Evolutionary conservation across 345 rosid species (phyloP).

Genomic region (Pistacia integerrima): DNA sequence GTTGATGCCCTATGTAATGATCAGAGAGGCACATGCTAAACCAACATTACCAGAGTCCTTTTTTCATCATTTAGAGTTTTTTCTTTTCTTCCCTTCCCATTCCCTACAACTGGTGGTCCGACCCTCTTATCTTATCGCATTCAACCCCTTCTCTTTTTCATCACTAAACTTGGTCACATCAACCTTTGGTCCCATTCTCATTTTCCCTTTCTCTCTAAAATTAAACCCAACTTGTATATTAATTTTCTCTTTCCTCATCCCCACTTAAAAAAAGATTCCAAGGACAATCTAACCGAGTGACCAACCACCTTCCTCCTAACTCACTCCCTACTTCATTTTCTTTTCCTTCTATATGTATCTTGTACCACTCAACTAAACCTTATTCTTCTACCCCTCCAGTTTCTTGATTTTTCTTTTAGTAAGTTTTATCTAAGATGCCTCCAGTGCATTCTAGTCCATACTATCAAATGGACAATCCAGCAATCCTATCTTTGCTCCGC

Average conservation of each 20-base stretch:
- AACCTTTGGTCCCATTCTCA: constrained; percentile 14
- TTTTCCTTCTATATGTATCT: constrained; percentile 24
- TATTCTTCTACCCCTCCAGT: no score
- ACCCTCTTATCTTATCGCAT: constrained; percentile 39
- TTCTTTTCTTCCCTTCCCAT: constrained; percentile 14
- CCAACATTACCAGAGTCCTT: constrained; percentile 35
- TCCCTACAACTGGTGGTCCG: constrained; percentile 44
- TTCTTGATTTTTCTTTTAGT: constrained; percentile 15
- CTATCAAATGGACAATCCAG: constrained; percentile 73
- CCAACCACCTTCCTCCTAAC: constrained; percentile 58
- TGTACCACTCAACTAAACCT: not conserved
- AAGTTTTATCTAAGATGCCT: constrained; percentile 41
- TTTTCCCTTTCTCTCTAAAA: constrained; percentile 17
- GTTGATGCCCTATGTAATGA: constrained; percentile 45
- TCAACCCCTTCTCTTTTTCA: constrained; percentile 26
- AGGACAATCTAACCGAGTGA: constrained; percentile 37
- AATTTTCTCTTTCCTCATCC: constrained; percentile 25
- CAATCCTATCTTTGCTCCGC: constrained; percentile 70
- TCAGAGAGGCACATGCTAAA: constrained; percentile 63
- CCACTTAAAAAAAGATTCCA: constrained; percentile 50
- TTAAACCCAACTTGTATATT: constrained; percentile 26
- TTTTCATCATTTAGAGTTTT: constrained; percentile 9
- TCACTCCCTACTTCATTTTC: constrained; percentile 15
- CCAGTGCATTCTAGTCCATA: constrained; percentile 80
- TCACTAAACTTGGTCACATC: constrained; percentile 60